Evolutionary conservation across 176 grass and related monocot species (phyloP).

Genomic region (Microstegium vimineum): DNA sequence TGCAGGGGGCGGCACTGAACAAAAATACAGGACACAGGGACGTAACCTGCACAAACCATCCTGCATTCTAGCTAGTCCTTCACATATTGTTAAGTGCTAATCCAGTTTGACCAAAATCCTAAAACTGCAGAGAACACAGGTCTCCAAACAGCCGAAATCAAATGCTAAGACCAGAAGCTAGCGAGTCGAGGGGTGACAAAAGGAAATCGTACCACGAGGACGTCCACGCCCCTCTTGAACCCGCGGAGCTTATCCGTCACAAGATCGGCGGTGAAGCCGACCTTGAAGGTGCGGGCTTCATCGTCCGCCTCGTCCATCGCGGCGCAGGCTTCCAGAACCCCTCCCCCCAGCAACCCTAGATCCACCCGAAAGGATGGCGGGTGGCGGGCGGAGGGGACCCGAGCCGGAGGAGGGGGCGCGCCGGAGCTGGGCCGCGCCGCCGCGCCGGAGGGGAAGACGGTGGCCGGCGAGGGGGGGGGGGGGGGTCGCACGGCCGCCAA

Average conservation of each 20-base stretch:
- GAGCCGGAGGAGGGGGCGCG: too few relatives aligned
- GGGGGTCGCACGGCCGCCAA: too few relatives aligned
- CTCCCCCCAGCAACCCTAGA: constrained; percentile 57
- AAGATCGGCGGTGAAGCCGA: constrained; percentile 29
- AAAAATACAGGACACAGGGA: background rate
- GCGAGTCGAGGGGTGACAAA: background rate
- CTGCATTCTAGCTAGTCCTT: background rate
- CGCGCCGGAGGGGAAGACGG: too few relatives aligned
- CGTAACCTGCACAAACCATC: background rate
- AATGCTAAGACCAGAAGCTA: background rate
- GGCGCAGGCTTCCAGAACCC: constrained; percentile 19
- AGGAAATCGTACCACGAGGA: constrained; percentile 43
- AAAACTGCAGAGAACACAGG: background rate
- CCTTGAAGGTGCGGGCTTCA: constrained; percentile 33
- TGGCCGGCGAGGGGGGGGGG: too few relatives aligned
- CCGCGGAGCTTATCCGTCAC: constrained; percentile 58
- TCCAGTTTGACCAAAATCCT: background rate
- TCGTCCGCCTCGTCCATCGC: constrained; percentile 47
- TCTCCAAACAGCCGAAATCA: background rate
- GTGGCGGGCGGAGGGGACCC: background rate
- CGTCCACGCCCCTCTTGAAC: constrained; percentile 23
- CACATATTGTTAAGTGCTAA: background rate
- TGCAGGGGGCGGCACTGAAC: too few relatives aligned
- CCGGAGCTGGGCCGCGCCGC: too few relatives aligned
- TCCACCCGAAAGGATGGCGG: constrained; percentile 37